Base-by-base conservation (phyloP, 2,329 filamentous ascomycete genomes). In the Colletotrichum sp. region DNA sequence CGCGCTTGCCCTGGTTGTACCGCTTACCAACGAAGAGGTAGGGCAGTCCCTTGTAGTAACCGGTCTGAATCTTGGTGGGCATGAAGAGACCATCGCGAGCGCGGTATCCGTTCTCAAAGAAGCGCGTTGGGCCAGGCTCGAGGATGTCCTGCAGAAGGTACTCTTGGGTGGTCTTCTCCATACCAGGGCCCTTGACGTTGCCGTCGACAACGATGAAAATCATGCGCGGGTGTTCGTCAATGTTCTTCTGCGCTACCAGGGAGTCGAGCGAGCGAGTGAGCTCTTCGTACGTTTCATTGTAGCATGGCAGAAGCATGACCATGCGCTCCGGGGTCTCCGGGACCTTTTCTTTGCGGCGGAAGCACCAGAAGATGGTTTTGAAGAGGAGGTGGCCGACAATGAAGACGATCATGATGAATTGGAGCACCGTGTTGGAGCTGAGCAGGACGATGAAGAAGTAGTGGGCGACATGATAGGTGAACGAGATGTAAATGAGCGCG, bases 141-240 rank as follows among this genome's bases (percentile, higher is more conserved):
- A 89, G 82, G 9, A 89, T 88, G 57, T 89, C 87, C 62, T 89
- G 82, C 16, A 86, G 82, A 4, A 89, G 85, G 71, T 88, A 88
- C 2, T 86, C 84, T 57, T 87, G 87, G 0, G 88, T 89, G 1
- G 87, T 88, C 81, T 89, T 88, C 2, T 82, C 82, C 86, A 88
- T 88, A 2, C 87, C 86, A 0, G 86, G 86, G 0, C 87, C 87
- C 16, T 86, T 85, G 7, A 86, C 87, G 39, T 87, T 85, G 12
- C 88, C 88, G 57, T 89, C 88, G 24, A 88, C 88, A 5, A 89
- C 83, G 69, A 89, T 86, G 77, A 89, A 85, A 49, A 89, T 88
- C 32, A 85, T 81, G 12, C 84, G 81, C 13, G 85, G 83, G 68
- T 89, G 86, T 4, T 83, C 76, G 1, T 84, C 83, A 24, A 89